Evolutionary conservation across 495 filamentous ascomycete genomes (phyloP), one percentile per base, ranked within the genome.

Genomic region (Hypomontagnella submonticulosa): DNA sequence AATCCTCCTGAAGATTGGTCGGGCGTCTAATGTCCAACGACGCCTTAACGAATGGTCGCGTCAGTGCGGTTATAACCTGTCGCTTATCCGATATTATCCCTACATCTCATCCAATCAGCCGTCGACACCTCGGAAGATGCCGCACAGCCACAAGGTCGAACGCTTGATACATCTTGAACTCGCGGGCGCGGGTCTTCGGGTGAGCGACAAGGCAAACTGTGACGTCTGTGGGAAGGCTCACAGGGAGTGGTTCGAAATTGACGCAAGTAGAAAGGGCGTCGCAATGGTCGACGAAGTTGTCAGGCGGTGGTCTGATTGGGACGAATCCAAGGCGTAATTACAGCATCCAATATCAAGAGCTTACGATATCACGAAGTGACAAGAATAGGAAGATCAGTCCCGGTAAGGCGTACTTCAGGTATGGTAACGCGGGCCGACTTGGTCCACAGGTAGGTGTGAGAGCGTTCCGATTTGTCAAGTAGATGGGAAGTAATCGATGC

Each of bases 201-300:
- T 88, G 13, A 75, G 74, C 6, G 79, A 81, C 11, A 75, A 71
- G 18, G 79, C 73, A 30, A 82, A 82, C 42, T 99, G 95, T 72
- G 75, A 79, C 6, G 84, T 85, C 6, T 99, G 95, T 73, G 93
- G 93, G 9, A 92, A 88, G 75, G 89, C 91, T 67, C 96, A 99
- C 76, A 80, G 87, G 36, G 95, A 99, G 75, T 99, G 95, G 95
- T 98, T 99, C 75, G 93, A 95, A 75, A 86, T 98, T 5, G 86
- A 91, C 50, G 92, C 91, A 1, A 85, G 77, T 13, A 84, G 88
- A 67, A 80, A 88, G 9, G 90, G 89, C 0, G 78, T 98, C 9
- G 84, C 79, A 56, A 83, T 76, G 19, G 89, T 98, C 4, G 93
- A 99, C 81, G 92, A 91, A 55, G 85, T 92, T 48, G 86, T 98